phyloP scores from a whole-genome alignment of 1,284 basidiomycete species.

The Pseudozyma pruni region DNA sequence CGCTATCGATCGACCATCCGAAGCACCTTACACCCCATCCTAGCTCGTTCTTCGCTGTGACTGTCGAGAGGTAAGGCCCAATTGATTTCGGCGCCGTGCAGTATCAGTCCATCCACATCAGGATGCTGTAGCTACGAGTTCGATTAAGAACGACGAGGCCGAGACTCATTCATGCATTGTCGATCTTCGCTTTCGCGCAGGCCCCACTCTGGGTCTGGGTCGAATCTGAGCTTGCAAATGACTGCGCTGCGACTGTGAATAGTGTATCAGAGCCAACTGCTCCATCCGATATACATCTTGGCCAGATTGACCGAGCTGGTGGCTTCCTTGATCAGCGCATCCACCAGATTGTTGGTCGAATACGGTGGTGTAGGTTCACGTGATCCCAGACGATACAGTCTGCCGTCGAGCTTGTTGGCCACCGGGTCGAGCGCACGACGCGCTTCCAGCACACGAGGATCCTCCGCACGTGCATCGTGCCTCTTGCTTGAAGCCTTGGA shows the following conservation, averaged over 20 bases:
- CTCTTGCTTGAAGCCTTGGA: slow-evolving; percentile 27
- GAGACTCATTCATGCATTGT: slow-evolving; percentile 20
- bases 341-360: slow-evolving; percentile 64
- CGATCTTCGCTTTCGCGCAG: slow-evolving; percentile 5
- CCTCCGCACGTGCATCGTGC: slow-evolving; percentile 46
- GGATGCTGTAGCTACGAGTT: too few species aligned
- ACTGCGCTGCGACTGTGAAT: not conserved
- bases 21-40: too few species aligned
- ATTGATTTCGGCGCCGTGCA: too few species aligned
- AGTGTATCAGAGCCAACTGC: slow-evolving; percentile 39
- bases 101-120: too few species aligned
- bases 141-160: too few species aligned
- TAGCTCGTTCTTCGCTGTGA: too few species aligned
- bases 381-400: slow-evolving; percentile 49
- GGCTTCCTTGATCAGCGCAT: slow-evolving; percentile 65
- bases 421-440: slow-evolving; percentile 62
- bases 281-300: slow-evolving; percentile 65
- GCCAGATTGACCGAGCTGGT: slow-evolving; percentile 56
- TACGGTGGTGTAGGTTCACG: slow-evolving; percentile 50
- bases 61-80: too few species aligned
- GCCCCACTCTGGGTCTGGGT: not conserved
- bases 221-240: too few species aligned
- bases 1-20: too few species aligned
- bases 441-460: slow-evolving; percentile 59
- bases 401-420: slow-evolving; percentile 62